Percentiles rank a stretch among this genome's conserved stretches.
These are phyloP conservation scores for Prosopis cineraria DNA, from an alignment of 306 rosid genomes.

Conservation along the genomic window DNA sequence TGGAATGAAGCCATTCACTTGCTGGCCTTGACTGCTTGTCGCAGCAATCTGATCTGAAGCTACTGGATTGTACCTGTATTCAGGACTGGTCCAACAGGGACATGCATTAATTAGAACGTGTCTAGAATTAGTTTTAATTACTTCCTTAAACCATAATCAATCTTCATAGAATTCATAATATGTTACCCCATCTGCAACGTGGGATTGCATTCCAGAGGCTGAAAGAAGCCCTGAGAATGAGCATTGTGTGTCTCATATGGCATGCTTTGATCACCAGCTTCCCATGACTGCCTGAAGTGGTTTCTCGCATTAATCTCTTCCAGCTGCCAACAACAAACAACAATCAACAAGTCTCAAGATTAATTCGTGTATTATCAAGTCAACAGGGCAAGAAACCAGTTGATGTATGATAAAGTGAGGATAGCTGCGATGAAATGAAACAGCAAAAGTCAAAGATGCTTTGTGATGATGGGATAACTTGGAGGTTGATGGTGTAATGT, in stretches of 20 bases:
- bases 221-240: slow-evolving; percentile 77
- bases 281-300: slow-evolving; percentile 73
- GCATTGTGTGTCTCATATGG: slow-evolving; percentile 59
- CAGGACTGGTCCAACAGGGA: background rate
- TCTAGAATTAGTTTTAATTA: background rate
- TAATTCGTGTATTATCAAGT: background rate
- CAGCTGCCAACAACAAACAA: slow-evolving; percentile 50
- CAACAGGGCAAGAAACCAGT: too few relatives aligned
- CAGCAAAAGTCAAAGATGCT: background rate
- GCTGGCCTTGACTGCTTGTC: slow-evolving; percentile 4
- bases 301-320: slow-evolving; percentile 76
- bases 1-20: slow-evolving; percentile 18
- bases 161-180: background rate
- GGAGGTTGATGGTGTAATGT: background rate
- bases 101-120: background rate
- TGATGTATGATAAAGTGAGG: too few relatives aligned
- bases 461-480: background rate
- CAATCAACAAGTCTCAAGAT: background rate
- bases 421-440: too few relatives aligned
- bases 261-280: slow-evolving; percentile 69
- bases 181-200: slow-evolving; percentile 53
- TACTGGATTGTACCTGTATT: background rate
- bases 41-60: slow-evolving; percentile 13
- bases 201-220: slow-evolving; percentile 84
- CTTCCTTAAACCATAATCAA: background rate